Conservation (phyloP, 2,329 filamentous ascomycete species). For the Diplodia mutila region DNA sequence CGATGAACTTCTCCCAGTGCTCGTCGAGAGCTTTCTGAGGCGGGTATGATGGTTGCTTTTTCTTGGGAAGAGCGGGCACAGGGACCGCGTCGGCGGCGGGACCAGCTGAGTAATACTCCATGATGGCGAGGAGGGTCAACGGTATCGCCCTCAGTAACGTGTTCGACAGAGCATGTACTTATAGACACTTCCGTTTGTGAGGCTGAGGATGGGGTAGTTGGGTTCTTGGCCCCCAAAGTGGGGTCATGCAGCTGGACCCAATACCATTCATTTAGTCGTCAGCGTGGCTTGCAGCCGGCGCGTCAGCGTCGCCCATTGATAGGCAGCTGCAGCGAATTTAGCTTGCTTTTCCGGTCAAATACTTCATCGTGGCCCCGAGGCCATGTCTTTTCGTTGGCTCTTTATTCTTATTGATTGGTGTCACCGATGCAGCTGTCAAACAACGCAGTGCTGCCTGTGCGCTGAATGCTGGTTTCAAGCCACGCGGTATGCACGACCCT, state of each 20-base stretch:
- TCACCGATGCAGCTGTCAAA: not conserved
- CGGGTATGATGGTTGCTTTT: conserved; percentile 32
- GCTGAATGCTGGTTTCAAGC: not conserved
- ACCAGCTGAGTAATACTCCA: not conserved
- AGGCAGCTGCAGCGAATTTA: not conserved
- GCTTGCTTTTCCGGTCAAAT: not conserved
- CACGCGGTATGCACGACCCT: not conserved
- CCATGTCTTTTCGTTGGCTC: not conserved
- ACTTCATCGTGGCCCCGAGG: not conserved
- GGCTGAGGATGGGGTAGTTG: not conserved
- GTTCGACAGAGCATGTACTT: not conserved
- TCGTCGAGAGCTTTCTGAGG: conserved; percentile 71
- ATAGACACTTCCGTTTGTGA: not conserved
- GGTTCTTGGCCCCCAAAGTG: not conserved
- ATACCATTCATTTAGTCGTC: not conserved
- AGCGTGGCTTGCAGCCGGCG: not conserved
- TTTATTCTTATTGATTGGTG: too few species aligned
- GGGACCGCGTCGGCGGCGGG: not conserved
- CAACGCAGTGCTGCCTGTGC: not conserved
- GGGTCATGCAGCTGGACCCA: not conserved
- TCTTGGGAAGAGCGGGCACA: not conserved
- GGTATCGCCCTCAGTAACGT: not conserved
- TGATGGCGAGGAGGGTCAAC: not conserved
- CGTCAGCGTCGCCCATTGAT: not conserved
- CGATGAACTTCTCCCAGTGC: conserved; percentile 72